Conservation (phyloP, 2,329 filamentous ascomycete genomes). For the Colletotrichum magnum region DNA sequence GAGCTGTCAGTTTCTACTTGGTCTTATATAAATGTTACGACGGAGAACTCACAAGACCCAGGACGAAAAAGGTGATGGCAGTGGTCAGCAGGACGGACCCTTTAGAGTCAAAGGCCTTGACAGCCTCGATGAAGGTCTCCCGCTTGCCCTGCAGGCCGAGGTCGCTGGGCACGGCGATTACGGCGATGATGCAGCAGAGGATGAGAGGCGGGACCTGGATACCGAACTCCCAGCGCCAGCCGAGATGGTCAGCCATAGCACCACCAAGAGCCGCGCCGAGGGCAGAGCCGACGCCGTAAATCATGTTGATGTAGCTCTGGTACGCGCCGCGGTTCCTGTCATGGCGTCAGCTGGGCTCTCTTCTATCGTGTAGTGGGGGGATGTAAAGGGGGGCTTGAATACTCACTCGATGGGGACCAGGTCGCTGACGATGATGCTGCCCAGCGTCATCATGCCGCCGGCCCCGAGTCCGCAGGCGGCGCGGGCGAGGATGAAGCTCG, state of each 20-base stretch:
- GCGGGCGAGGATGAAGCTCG: constrained; percentile 78
- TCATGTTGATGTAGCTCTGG: constrained; percentile 79
- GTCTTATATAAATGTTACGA: too few species aligned
- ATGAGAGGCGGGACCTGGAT: constrained; percentile 69
- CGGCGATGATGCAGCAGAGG: constrained; percentile 61
- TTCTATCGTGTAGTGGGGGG: neutral
- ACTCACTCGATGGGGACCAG: constrained; percentile 79
- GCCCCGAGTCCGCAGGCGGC: constrained; percentile 81
- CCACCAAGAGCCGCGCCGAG: constrained; percentile 79
- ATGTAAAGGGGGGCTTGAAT: neutral
- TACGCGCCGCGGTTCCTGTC: constrained; percentile 73
- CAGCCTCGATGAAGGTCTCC: constrained; percentile 61
- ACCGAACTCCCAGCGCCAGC: constrained; percentile 82
- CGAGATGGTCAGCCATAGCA: constrained; percentile 76
- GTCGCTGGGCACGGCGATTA: constrained; percentile 63
- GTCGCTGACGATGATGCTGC: constrained; percentile 80
- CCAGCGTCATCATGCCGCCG: constrained; percentile 78
- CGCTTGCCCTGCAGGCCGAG: constrained; percentile 64
- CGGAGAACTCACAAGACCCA: constrained; percentile 65
- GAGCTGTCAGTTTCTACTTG: constrained; percentile 10
- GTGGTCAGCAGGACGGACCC: constrained; percentile 68
- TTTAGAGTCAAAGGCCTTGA: constrained; percentile 69
- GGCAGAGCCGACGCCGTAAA: constrained; percentile 71
- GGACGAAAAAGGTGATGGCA: constrained; percentile 70
- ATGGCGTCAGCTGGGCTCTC: neutral